phyloP scores from a whole-genome alignment of 768 basidiomycete species.

The Ramaria sp. region DNA sequence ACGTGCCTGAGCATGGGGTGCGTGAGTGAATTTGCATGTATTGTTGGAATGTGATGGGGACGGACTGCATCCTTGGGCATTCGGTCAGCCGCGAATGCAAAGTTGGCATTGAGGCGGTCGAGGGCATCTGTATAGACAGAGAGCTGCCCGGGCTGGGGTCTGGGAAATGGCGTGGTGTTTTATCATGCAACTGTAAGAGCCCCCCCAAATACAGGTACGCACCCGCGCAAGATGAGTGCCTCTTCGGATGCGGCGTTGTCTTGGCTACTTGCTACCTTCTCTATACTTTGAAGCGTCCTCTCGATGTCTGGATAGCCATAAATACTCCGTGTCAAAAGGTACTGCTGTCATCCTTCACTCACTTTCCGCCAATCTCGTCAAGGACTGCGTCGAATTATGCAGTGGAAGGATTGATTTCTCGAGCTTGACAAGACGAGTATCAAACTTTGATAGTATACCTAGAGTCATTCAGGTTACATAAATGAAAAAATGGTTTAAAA shows the following conservation, averaged over 20 bases:
- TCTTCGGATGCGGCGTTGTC: conserved; percentile 73
- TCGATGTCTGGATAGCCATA: conserved; percentile 53
- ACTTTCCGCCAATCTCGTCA: conserved; percentile 68
- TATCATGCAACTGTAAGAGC: background rate
- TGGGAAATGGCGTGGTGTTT: conserved; percentile 17
- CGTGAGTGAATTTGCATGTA: background rate
- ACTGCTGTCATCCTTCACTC: conserved; percentile 18
- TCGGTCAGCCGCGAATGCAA: conserved; percentile 56
- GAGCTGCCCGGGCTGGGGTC: conserved; percentile 63
- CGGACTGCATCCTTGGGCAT: conserved; percentile 45
- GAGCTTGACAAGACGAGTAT: conserved; percentile 67
- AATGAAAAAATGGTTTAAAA: background rate
- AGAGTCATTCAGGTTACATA: too few species aligned
- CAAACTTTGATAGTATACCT: conserved; percentile 81
- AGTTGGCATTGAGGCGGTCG: conserved; percentile 66
- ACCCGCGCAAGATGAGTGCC: conserved; percentile 71
- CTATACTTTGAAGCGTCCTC: conserved; percentile 63
- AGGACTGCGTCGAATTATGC: conserved; percentile 65
- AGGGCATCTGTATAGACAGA: conserved; percentile 58
- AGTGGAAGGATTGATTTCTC: conserved; percentile 80
- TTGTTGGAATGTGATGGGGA: background rate
- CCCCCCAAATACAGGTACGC: conserved; percentile 14
- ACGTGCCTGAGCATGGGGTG: conserved; percentile 38
- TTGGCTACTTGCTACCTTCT: conserved; percentile 64
- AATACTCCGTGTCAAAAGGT: background rate